Evolutionary conservation across 2,329 filamentous ascomycete species (phyloP), one percentile per base, ranked within the genome.

Genomic region (Amesomyces nigricolor): DNA sequence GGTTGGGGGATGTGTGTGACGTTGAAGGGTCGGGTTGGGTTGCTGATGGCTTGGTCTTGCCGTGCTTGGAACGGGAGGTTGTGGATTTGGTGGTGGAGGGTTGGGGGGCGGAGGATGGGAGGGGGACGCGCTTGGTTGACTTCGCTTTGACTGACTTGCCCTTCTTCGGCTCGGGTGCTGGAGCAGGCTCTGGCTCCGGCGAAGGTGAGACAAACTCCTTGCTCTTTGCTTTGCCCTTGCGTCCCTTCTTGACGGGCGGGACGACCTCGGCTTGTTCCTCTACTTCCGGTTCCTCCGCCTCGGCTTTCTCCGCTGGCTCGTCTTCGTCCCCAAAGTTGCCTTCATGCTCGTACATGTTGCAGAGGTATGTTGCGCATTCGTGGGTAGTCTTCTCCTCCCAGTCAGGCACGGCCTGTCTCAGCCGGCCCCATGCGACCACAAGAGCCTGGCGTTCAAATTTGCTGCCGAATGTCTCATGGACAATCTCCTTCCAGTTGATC

Each of bases 401-500:
- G 1, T 57, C 55, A 1, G 63, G 63, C 16, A 66, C 62, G 4
- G 57, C 29, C 35, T 58, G 46, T 19, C 60, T 54, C 30, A 66
- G 39, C n/a, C 63, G 57, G 9, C 53, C 62, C 64, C 64, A 66
- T 13, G 54, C 44, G 9, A 65, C 58, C 2, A 56, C 30, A 9
- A 64, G 56, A 2, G 63, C 56, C 47, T 58, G 56, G 11, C 59
- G 60, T 52, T 63, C 55, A 29, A 59, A 64, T 47, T 52, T 44
- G 8, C 56, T 56, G 4, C 52, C 40, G 39, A 65, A 62, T 8
- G 53, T 14, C 6, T 38, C 43, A 4, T 47, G 29, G 13, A 52
- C 43, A 16, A 65, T 59, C 2, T 54, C 29, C 14, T 54, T 60
- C 80, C 80, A 83, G 0, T 73, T 73, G 40, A 83, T 79, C 46